Evolutionary conservation across 768 basidiomycete genomes (phyloP).

Genomic region (Hericium coralloides): DNA sequence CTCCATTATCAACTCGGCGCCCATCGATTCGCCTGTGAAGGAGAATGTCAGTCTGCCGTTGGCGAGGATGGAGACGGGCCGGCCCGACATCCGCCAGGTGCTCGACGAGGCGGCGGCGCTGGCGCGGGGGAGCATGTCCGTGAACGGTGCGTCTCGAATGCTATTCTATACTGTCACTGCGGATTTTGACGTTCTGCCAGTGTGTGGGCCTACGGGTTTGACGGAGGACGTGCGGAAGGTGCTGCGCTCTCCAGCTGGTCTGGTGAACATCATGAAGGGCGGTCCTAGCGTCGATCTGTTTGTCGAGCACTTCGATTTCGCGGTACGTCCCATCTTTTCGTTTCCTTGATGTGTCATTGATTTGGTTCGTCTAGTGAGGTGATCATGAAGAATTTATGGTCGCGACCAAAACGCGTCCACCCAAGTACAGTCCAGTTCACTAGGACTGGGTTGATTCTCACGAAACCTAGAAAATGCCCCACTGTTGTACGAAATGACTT

Average conservation of each 20-base stretch:
- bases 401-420: no score
- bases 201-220: conserved; percentile 39
- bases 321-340: conserved; percentile 11
- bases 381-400: no score
- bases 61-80: not conserved
- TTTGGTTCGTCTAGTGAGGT: no score
- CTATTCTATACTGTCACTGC: not conserved
- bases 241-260: conserved; percentile 27
- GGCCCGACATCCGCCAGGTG: not conserved
- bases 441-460: no score
- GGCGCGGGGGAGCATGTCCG: conserved; percentile 22
- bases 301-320: conserved; percentile 35
- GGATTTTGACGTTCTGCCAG: conserved; percentile 18
- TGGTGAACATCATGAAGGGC: conserved; percentile 30
- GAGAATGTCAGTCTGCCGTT: not conserved
- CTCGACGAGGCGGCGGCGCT: not conserved
- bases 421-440: no score
- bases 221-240: conserved; percentile 29
- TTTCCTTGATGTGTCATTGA: no score
- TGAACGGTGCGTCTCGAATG: conserved; percentile 33
- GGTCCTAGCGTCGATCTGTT: conserved; percentile 37
- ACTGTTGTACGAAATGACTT: no score
- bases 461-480: no score
- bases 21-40: conserved; percentile 17
- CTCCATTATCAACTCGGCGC: conserved; percentile 20